These are phyloP conservation scores for Ogataea trehalophila DNA, from an alignment of 805 yeast species.

Conservation along the genomic window DNA sequence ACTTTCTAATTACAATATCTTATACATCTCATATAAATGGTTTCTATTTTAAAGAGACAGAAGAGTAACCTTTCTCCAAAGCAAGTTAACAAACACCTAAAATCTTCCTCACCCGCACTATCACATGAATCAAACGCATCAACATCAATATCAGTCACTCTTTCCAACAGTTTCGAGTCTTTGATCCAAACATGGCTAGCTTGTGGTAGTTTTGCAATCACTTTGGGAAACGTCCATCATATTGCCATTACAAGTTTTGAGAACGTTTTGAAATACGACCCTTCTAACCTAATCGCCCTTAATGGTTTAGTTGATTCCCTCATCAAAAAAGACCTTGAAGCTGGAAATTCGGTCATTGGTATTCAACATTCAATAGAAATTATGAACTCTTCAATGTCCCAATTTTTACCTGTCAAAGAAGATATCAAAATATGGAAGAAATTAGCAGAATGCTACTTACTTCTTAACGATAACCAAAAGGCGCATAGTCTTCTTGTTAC, in stretches of 20 bases:
- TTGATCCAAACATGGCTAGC: constrained; percentile 37
- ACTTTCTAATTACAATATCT: neutral
- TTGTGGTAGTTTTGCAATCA: constrained; percentile 42
- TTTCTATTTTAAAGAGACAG: constrained; percentile 1
- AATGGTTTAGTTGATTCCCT: constrained; percentile 39
- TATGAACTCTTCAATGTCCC: constrained; percentile 34
- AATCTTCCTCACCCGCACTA: neutral
- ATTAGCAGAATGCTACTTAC: constrained; percentile 46
- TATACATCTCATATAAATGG: neutral
- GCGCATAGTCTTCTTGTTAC: constrained; percentile 36
- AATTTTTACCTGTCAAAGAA: constrained; percentile 34
- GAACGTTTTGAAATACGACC: constrained; percentile 38
- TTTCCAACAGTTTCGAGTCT: constrained; percentile 1
- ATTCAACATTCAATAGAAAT: constrained; percentile 37
- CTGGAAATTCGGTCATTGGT: constrained; percentile 34
- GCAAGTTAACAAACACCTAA: neutral
- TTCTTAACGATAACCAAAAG: constrained; percentile 43
- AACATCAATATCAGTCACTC: neutral
- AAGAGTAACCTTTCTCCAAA: constrained; percentile 1
- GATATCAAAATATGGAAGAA: constrained; percentile 42
- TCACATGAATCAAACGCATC: neutral
- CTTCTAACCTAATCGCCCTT: constrained; percentile 36
- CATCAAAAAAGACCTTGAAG: constrained; percentile 34
- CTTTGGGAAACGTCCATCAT: constrained; percentile 32
- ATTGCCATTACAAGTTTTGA: constrained; percentile 42